Evolutionary conservation across 495 filamentous ascomycete species (phyloP).

Genomic region (Penicillium cinerascens): DNA sequence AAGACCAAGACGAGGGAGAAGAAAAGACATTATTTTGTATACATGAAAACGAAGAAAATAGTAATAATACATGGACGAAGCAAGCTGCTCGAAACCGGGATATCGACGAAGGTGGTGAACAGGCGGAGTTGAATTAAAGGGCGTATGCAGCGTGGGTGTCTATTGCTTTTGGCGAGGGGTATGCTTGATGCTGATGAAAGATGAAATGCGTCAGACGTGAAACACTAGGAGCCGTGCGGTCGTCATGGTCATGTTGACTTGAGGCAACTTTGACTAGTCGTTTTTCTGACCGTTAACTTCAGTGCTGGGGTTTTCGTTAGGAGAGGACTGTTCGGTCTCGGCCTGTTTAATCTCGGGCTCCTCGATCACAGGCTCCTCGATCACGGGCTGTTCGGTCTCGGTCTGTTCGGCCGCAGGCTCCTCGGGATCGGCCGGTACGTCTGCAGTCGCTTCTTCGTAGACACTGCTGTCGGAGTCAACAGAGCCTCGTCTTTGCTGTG

Average conservation of each 20-base stretch:
- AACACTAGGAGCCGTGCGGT: conserved; percentile 13
- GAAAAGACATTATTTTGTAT: conserved; percentile 3
- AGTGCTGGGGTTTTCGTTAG: neutral
- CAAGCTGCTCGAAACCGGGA: conserved; percentile 5
- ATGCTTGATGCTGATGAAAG: conserved; percentile 4
- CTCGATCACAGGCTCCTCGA: neutral
- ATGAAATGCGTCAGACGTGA: conserved; percentile 16
- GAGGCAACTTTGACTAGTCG: conserved; percentile 1
- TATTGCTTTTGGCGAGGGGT: conserved; percentile 4
- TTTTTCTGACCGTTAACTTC: neutral
- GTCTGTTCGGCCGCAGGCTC: neutral
- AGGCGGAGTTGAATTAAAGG: neutral
- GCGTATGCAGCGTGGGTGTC: conserved; percentile 8
- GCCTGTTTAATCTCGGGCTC: neutral
- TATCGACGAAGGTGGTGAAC: conserved; percentile 3
- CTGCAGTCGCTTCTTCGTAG: conserved; percentile 24
- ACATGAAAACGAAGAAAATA: neutral
- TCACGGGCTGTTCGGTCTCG: neutral
- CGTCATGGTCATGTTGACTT: conserved; percentile 11
- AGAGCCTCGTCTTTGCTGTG: conserved; percentile 12
- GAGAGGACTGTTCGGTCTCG: neutral
- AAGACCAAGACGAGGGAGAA: neutral
- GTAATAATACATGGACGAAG: conserved; percentile 7
- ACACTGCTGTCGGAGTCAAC: conserved; percentile 22
- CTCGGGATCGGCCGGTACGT: conserved; percentile 3